Base-by-base conservation (phyloP, 2,329 filamentous ascomycete genomes). In the Fusarium sp. region DNA sequence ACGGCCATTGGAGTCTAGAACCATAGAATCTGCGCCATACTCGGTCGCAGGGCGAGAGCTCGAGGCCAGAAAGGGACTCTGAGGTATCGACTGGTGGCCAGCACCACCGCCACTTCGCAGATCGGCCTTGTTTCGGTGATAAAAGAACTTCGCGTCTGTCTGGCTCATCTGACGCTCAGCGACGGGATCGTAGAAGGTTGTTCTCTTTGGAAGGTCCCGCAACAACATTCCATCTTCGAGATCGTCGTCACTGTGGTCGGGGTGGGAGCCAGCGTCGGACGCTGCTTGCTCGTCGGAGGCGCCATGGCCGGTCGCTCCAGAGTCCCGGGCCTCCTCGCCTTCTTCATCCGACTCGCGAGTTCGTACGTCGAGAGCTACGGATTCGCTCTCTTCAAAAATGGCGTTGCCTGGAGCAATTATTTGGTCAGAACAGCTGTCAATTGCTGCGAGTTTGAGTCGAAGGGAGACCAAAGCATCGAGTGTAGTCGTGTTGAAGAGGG, bases 101-200 rank as follows among this genome's bases (percentile, higher is more conserved):
- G 76, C 81, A 78, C 81, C 68, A 75, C 82, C 66, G 78, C 79
- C 59, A 74, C 75, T 77, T 82, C 87, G 75, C 79, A 79, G 65
- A 71, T 92, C 93, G 67, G 92, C 86, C 82, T 95, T 94, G 83
- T 94, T 95, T 75, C 94, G 90, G 84, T 98, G 96, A 82, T 98
- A 99, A 85, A 98, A 97, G 72, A 98, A 89, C 83, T 98, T 98
- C 69, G 96, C 94, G 81, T 99, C 97, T 29, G 94, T 92, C 82
- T 98, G 95, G 79, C 93, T 97, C 91, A 98, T 93, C 80, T 96
- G 94, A 79, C 97, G 97, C 84, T 99, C 97, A 63, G 94, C 94
- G 62, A 96, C 93, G 79, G 96, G 95, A 83, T 98, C 95, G 84
- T 97, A 98, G 81, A 95, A 97, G 22, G 95, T 94, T 10, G 95